phyloP scores from a whole-genome alignment of 208 protist species.

The Vickermania spadyakhi region DNA sequence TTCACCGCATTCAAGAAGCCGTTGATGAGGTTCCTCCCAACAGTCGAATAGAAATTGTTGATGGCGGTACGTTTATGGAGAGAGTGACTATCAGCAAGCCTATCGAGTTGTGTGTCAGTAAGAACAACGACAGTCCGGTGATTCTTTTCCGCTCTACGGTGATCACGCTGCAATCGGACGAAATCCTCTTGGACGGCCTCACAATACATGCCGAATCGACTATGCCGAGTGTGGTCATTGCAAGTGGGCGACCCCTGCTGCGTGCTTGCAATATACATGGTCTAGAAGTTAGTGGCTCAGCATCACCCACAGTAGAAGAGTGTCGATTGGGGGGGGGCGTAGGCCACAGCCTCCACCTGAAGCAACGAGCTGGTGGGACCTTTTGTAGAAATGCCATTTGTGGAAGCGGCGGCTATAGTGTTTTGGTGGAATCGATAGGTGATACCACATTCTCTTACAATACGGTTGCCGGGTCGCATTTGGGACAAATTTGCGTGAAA shows the following conservation, averaged over 20 bases:
- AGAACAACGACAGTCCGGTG: slow-evolving; percentile 10
- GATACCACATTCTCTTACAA: slow-evolving; percentile 26
- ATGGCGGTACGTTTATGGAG: slow-evolving; percentile 25
- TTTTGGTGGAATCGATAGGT: slow-evolving; percentile 19
- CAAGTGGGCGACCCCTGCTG: slow-evolving; percentile 15
- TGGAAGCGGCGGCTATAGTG: slow-evolving; percentile 19
- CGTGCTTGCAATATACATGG: slow-evolving; percentile 20
- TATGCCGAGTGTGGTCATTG: slow-evolving; percentile 12
- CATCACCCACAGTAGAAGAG: slow-evolving; percentile 18
- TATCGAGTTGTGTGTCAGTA: slow-evolving; percentile 24
- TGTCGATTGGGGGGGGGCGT: slow-evolving; percentile 20
- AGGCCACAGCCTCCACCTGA: slow-evolving; percentile 20
- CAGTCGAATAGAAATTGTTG: slow-evolving; percentile 35
- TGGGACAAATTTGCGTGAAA: slow-evolving; percentile 20
- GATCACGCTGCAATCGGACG: slow-evolving; percentile 17
- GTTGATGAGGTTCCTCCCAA: slow-evolving; percentile 23
- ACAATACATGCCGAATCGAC: slow-evolving; percentile 14
- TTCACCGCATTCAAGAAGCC: slow-evolving; percentile 21
- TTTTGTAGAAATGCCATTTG: slow-evolving; percentile 32
- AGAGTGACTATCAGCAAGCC: slow-evolving; percentile 29
- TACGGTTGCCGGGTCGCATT: slow-evolving; percentile 12
- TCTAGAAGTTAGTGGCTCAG: slow-evolving; percentile 24
- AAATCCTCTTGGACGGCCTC: slow-evolving; percentile 25
- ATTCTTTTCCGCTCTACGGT: slow-evolving; percentile 16
- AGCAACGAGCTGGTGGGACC: slow-evolving; percentile 15